Evolutionary conservation across 2,329 filamentous ascomycete species (phyloP), one percentile per base, ranked within the genome.

Genomic region (Gaeumannomyces sp.): DNA sequence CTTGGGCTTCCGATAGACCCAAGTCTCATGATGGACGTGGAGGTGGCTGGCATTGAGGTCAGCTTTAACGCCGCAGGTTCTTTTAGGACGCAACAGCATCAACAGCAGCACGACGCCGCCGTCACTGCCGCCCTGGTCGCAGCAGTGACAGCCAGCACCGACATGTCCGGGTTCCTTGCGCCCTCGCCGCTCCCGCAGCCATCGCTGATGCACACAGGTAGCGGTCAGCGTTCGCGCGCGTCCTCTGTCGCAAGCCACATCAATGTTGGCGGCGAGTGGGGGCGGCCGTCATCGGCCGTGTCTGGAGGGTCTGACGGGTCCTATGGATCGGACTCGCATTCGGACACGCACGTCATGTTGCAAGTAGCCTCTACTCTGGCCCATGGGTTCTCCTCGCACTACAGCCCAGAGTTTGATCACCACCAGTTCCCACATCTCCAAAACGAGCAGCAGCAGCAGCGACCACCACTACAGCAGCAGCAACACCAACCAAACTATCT

Each of bases 31-130:
- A 50, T 29, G 50, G 64, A 64, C 3, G 31, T 35, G 25, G 64
- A 66, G 8, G 27, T 62, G 27, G 19, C 45, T 19, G 45, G 45
- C 45, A 53, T 6, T 10, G 61, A 65, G 16, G 29, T 7, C 35
- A 50, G 14, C 35, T 50, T 64, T 25, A 60, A 27, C 35, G 60
- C 65, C 45, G 63, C 64, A 19, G 60, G 28, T 25, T 68, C 68
- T 2, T 63, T 60, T 16, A 62, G 57, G 25, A 66, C 68, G 7
- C 61, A 38, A 25, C 57, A 59, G 57, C 27, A 31, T 13, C 35
- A 56, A 22, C 61, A 38, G n/a, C 57, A 59, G 57, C 27, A 31
- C 27, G 61, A 56, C 50, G 45, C 27, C 16, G n/a, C 28, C 7
- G 45, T 57, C 28, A 25, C 53, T 10, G 27, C 38, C 22, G 61